Conservation (phyloP, 768 basidiomycete genomes). For the Tephrocybe sp. region DNA sequence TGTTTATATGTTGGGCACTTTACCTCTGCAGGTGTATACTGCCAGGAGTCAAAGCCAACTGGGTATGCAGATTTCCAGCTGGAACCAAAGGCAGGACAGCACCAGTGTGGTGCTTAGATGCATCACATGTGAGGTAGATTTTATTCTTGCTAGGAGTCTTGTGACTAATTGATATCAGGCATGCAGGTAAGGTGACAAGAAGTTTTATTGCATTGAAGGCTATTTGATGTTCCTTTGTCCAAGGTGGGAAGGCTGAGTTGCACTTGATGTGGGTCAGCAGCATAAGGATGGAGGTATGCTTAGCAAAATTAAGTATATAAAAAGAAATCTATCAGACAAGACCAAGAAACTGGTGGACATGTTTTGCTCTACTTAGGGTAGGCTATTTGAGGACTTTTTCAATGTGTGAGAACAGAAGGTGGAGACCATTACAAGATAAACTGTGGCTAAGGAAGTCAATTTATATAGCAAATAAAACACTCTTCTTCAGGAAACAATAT, state of each 20-base stretch:
- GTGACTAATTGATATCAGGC: conserved; percentile 30
- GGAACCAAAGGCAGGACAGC: conserved; percentile 16
- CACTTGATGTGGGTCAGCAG: not conserved
- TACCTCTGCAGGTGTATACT: not conserved
- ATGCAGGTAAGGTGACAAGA: conserved; percentile 19
- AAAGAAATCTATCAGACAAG: not conserved
- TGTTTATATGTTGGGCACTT: conserved; percentile 26
- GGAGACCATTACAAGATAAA: no score
- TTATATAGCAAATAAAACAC: no score
- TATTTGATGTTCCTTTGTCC: conserved; percentile 21
- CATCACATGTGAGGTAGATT: not conserved
- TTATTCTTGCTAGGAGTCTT: conserved; percentile 19
- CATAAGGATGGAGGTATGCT: not conserved
- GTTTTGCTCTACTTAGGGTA: no score
- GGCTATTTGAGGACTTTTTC: not conserved
- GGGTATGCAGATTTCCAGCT: conserved; percentile 4
- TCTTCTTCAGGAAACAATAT: no score
- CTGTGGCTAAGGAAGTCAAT: no score
- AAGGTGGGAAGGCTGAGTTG: conserved; percentile 18
- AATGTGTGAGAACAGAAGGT: no score
- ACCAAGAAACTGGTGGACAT: no score
- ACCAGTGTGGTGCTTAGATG: not conserved
- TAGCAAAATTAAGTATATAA: not conserved
- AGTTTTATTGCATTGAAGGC: conserved; percentile 30
- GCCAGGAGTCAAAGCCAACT: conserved; percentile 3